Percentiles rank a stretch among this genome's conserved stretches.
phyloP scores from a whole-genome alignment of 2,329 filamentous ascomycete genomes.

The Diaporthe velutina region DNA sequence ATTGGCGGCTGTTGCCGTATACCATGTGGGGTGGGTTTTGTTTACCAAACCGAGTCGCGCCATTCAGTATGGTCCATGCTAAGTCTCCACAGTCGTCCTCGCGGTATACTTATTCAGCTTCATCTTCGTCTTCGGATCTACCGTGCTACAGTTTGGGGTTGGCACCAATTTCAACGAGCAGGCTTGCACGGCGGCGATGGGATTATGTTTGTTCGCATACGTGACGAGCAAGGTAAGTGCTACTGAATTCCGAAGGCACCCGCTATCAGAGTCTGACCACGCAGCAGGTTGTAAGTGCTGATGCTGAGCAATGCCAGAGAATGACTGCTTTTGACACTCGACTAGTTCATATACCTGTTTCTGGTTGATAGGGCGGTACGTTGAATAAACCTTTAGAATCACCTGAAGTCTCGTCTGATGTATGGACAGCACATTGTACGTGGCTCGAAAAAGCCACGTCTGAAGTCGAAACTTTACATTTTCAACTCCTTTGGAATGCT shows the following conservation, averaged over 20 bases:
- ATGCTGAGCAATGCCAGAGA: neutral
- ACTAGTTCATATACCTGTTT: slow-evolving; percentile 26
- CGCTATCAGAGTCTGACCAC: neutral
- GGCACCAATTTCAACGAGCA: slow-evolving; percentile 19
- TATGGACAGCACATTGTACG: slow-evolving; percentile 7
- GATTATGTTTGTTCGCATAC: slow-evolving; percentile 21
- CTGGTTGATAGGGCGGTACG: slow-evolving; percentile 25
- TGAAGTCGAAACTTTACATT: slow-evolving; percentile 21
- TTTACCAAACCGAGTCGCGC: neutral
- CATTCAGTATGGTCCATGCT: neutral
- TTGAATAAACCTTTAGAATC: neutral
- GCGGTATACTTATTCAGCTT: slow-evolving; percentile 23
- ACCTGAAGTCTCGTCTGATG: neutral
- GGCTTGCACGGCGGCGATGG: slow-evolving; percentile 24
- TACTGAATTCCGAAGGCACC: neutral
- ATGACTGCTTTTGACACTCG: neutral
- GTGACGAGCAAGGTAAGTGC: slow-evolving; percentile 20
- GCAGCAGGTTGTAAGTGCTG: slow-evolving; percentile 13
- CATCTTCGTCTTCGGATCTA: slow-evolving; percentile 26
- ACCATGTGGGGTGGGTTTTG: slow-evolving; percentile 24
- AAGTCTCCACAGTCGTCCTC: slow-evolving; percentile 9
- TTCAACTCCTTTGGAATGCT: slow-evolving; percentile 26
- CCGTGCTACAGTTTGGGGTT: slow-evolving; percentile 16
- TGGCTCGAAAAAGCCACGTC: slow-evolving; percentile 18
- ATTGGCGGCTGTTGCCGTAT: slow-evolving; percentile 14